Conservation (phyloP, 2,329 filamentous ascomycete genomes). For the Karstenula rhodostoma region DNA sequence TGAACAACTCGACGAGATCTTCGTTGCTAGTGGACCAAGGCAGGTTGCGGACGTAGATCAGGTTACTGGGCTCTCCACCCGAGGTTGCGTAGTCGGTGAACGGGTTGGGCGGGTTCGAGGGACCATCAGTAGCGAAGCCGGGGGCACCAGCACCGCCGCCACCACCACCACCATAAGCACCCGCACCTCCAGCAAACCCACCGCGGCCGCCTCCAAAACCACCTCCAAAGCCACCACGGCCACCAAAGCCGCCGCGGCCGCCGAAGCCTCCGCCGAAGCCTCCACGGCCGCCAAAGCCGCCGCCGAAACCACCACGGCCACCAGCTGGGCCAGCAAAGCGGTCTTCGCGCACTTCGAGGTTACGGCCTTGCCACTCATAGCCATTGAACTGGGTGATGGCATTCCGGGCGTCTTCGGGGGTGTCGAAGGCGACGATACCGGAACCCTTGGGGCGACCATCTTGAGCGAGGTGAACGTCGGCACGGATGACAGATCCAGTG, state of each 20-base stretch:
- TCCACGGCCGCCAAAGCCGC: slow-evolving; percentile 44
- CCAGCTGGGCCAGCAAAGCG: slow-evolving; percentile 75
- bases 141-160: slow-evolving; percentile 34
- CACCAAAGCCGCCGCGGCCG: slow-evolving; percentile 60
- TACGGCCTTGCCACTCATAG: slow-evolving; percentile 96
- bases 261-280: slow-evolving; percentile 51
- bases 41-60: slow-evolving; percentile 96
- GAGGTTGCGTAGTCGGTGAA: slow-evolving; percentile 94
- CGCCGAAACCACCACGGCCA: slow-evolving; percentile 49
- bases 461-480: slow-evolving; percentile 90
- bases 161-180: slow-evolving; percentile 40
- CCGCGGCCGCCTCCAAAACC: slow-evolving; percentile 50
- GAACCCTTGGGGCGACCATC: slow-evolving; percentile 96
- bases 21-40: slow-evolving; percentile 99
- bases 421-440: slow-evolving; percentile 96
- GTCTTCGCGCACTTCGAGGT: slow-evolving; percentile 94
- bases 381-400: slow-evolving; percentile 98
- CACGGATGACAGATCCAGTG: slow-evolving; percentile 75
- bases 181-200: slow-evolving; percentile 55
- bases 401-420: slow-evolving; percentile 90
- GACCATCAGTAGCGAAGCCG: slow-evolving; percentile 59
- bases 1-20: slow-evolving; percentile 94
- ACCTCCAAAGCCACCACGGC: slow-evolving; percentile 65
- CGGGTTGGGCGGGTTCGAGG: slow-evolving; percentile 75
- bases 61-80: slow-evolving; percentile 81